Evolutionary conservation across 1,284 basidiomycete species (phyloP), one percentile per base, ranked within the genome.

Genomic region (Cryptococcus sp.): DNA sequence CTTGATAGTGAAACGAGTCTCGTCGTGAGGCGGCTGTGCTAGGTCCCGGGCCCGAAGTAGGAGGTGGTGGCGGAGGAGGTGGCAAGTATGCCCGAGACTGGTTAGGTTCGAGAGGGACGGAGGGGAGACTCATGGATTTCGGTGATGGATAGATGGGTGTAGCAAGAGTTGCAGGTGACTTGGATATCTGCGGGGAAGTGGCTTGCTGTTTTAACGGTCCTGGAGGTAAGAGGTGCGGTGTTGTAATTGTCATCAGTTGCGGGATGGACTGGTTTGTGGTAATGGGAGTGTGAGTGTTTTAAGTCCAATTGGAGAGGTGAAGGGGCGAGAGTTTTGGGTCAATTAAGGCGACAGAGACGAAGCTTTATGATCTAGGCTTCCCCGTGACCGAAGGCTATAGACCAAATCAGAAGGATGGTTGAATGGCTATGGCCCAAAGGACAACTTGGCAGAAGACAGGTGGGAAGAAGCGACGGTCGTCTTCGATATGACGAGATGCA

Each of bases 1-100:
- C 55, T 19, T 48, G 39, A 40, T 48, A 61, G 41, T 61, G 59
- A 19, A 58, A 61, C 3, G 55, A 58, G 25, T 61, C 59, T 29
- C 59, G 46, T 22, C 59, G 23, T 20, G 22, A 7, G 46, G 19
- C 19, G 6, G 48, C 26, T 50, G 53, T 2, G 55, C 44, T n/a
- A 2, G 41, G 41, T 44, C 41, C 41, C 41, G 41, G n/a, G n/a
- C 22, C 41, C n/a, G 41, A 15, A 8, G 22, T 44, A n/a, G 41
- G n/a, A 2, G 41, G 22, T 44, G 50, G 55, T 29, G 26, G 10
- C 11, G n/a, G 40, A 11, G 19, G 46, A 20, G 55, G 22, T 13
- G 22, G 16, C 41, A 17, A 38, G 40, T 29, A 37, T 8, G 40
- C 13, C 19, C 40, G 23, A 34, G 49, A 19, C 39, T 44, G 41